Base-by-base conservation (phyloP, 192 early-diverging fungal genomes). In the Thamnidium elegans region DNA sequence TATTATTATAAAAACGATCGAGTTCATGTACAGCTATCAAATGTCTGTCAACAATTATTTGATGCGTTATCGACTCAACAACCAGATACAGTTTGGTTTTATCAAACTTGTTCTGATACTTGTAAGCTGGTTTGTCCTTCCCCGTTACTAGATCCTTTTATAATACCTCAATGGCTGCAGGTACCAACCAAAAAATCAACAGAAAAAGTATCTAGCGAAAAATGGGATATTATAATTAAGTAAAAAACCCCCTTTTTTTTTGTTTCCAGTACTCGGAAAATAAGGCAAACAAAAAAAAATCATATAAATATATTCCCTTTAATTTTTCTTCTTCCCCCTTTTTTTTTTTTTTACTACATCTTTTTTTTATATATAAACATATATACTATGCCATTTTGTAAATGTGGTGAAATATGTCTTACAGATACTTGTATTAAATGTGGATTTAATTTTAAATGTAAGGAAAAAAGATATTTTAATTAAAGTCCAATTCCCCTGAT, bases 81-180 rank as follows among this genome's bases (percentile, higher is more conserved):
- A 23, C 58, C 58, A 5, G 74, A 75, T 42, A 60, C 47, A 0
- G 54, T 70, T 4, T 75, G 74, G 74, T 48, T 66, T 46, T 58
- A 30, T n/a, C 17, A 21, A 15, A 21, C 52, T 23, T 45, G 63
- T 51, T 21, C 19, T 44, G 19, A 11, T 64, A 8, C 39, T 34
- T 0, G 21, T n/a, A 23, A 9, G 11, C 21, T 64, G 8, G n/a
- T 54, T 44, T 13, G 51, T 23, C 50, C 50, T 15, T 43, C 36
- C 10, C 7, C 31, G 4, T 42, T 52, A 55, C n/a, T 64, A n/a
- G 20, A 36, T 43, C 36, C 63, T 17, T 53, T 50, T 44, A 21
- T 32, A 21, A 46, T 64, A 7, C 63, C 63, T 53, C 19, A 14
- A 14, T 54, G 58, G 58, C 26, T 56, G 55, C 31, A 56, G 26